phyloP scores from a whole-genome alignment of 2,329 filamentous ascomycete genomes.

The Nigrospora osmanthi region DNA sequence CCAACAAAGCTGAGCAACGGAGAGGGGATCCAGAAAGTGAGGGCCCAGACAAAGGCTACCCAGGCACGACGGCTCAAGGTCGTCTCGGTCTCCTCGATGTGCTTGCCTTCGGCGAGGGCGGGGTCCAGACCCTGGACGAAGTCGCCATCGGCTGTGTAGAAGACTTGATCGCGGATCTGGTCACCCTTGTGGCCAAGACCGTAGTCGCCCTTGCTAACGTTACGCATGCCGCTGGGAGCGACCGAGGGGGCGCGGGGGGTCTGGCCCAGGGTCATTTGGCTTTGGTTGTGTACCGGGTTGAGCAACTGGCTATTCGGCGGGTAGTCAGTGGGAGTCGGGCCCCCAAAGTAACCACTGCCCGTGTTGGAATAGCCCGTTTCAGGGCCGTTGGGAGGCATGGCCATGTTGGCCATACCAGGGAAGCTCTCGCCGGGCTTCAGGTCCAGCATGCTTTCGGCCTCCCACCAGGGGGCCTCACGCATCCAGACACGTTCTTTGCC shows the following conservation, averaged over 20 bases:
- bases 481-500: slow-evolving; percentile 94
- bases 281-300: slow-evolving; percentile 46
- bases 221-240: slow-evolving; percentile 49
- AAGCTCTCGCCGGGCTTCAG: slow-evolving; percentile 54
- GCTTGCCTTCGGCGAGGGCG: slow-evolving; percentile 69
- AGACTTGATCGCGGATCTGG: slow-evolving; percentile 62
- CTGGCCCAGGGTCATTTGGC: slow-evolving; percentile 31
- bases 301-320: slow-evolving; percentile 61
- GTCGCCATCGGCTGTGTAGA: slow-evolving; percentile 64
- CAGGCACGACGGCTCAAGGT: slow-evolving; percentile 62
- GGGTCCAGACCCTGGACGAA: slow-evolving; percentile 66
- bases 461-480: slow-evolving; percentile 92
- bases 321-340: slow-evolving; percentile 26
- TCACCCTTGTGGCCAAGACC: slow-evolving; percentile 85
- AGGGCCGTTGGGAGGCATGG: slow-evolving; percentile 44
- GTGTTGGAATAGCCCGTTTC: slow-evolving; percentile 66
- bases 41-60: slow-evolving; percentile 73
- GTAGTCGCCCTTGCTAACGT: slow-evolving; percentile 66
- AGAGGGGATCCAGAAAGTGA: slow-evolving; percentile 95
- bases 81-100: slow-evolving; percentile 63
- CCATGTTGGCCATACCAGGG: slow-evolving; percentile 20
- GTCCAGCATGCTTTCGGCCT: slow-evolving; percentile 93
- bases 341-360: slow-evolving; percentile 63
- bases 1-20: slow-evolving; percentile 72
- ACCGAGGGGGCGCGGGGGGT: slow-evolving; percentile 47